Conservation (phyloP, 2,329 filamentous ascomycete genomes). For the Paecilomyces dactylethromorphus region DNA sequence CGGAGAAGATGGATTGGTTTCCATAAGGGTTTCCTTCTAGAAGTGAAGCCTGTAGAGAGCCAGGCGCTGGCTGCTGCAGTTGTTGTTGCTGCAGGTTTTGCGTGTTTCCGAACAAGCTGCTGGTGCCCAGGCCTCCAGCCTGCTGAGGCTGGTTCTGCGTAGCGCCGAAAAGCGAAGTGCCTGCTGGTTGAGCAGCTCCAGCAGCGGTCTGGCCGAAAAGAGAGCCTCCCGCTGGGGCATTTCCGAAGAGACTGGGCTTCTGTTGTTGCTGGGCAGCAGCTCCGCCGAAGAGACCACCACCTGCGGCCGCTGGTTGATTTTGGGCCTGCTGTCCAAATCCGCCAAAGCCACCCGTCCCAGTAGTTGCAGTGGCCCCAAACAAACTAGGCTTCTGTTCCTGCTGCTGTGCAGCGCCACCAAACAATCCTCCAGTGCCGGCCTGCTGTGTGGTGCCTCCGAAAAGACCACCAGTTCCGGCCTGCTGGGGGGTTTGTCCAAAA, state of each 20-base stretch:
- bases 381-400: conserved; percentile 27
- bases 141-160: conserved; percentile 30
- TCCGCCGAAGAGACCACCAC: conserved; percentile 39
- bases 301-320: conserved; percentile 31
- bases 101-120: conserved; percentile 48
- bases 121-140: conserved; percentile 24
- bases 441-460: conserved; percentile 36
- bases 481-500: conserved; percentile 34
- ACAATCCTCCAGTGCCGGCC: conserved; percentile 24
- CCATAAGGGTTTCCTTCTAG: conserved; percentile 85
- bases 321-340: conserved; percentile 39
- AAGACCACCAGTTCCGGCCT: conserved; percentile 29
- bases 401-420: conserved; percentile 26
- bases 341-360: conserved; percentile 22
- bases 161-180: conserved; percentile 55
- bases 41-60: conserved; percentile 66
- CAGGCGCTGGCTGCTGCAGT: conserved; percentile 37
- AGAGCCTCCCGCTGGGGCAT: conserved; percentile 35
- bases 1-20: conserved; percentile 76
- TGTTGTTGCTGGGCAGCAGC: conserved; percentile 46
- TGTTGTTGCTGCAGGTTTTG: conserved; percentile 49
- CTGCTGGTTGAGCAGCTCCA: conserved; percentile 15
- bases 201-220: conserved; percentile 38
- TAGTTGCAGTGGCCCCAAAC: conserved; percentile 24
- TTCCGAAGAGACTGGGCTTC: conserved; percentile 53